Base-by-base conservation (phyloP, 768 basidiomycete species). In the Holtermannia corniformis region DNA sequence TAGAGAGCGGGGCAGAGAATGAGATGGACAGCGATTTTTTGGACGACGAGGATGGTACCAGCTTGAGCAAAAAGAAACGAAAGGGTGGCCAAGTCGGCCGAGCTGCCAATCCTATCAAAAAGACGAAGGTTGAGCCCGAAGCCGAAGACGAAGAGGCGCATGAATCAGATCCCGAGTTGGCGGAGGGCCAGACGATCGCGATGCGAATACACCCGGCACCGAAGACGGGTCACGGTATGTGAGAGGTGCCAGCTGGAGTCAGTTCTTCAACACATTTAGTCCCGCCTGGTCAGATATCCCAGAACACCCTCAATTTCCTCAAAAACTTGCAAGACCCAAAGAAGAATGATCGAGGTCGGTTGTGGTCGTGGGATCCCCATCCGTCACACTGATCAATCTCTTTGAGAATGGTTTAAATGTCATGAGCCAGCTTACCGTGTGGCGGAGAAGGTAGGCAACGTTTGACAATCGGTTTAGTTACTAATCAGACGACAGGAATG, bases 241-340 rank as follows among this genome's bases (percentile, higher is more conserved):
- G 37, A 44, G 12, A 14, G 51, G 49, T 44, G 13, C 14, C 45
- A 14, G 10, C 20, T 25, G 10, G 19, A 10, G 25, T 21, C 23
- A 47, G 11, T 26, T 22, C 26, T 41, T 22, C 21, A 4, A 28
- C 12, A 4, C 26, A 20, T 44, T 26, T 57, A 86, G 90, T 88
- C 0, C 84, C 88, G 0, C 79, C 87, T 11, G 91, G 90, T 10
- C 81, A 82, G 69, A 81, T 95, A 64, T 92, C 90, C 1, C 77
- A 82, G 61, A 92, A 95, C 59, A 87, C 85, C 2, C 71, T 96
- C 28, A 74, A 87, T 63, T 95, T 95, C 67, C 69, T 92, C 51
- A 73, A 59, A 5, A 76, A 83, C 22, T 75, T 95, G 40, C 78
- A 78, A 63, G 80, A 86, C 53, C 84, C 87, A 0, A 77, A 80